Percentiles rank a stretch among this genome's conserved stretches.
These are phyloP conservation scores for Tolypocladium sp. DNA, from an alignment of 2,329 filamentous ascomycete genomes.

Conservation along the genomic window DNA sequence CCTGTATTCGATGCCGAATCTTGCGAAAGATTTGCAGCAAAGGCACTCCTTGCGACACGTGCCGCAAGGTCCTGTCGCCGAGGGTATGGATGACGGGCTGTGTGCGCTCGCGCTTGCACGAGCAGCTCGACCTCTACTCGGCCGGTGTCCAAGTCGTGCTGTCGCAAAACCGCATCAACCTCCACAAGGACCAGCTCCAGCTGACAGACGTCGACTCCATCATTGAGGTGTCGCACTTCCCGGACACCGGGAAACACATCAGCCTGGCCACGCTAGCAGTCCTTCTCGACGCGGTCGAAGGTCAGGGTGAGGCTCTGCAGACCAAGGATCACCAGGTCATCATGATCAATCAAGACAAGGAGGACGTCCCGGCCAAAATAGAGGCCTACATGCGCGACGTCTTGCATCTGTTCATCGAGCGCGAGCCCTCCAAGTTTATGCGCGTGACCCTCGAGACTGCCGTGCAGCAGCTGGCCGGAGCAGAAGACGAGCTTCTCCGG, in stretches of 20 bases:
- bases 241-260: slow-evolving; percentile 36
- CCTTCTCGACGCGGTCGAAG: slow-evolving; percentile 24
- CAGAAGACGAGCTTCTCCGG: slow-evolving; percentile 44
- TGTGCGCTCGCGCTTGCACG: slow-evolving; percentile 51
- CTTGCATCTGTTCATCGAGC: slow-evolving; percentile 46
- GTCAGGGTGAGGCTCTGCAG: slow-evolving; percentile 22
- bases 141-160: slow-evolving; percentile 55
- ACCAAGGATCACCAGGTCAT: slow-evolving; percentile 29
- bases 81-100: slow-evolving; percentile 58
- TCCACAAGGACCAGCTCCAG: slow-evolving; percentile 39
- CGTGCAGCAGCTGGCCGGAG: slow-evolving; percentile 32
- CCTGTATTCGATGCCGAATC: slow-evolving; percentile 57
- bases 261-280: slow-evolving; percentile 24
- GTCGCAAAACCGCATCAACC: slow-evolving; percentile 49
- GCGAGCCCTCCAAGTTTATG: slow-evolving; percentile 52
- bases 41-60: slow-evolving; percentile 54
- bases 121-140: slow-evolving; percentile 54
- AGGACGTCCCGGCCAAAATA: slow-evolving; percentile 50
- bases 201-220: slow-evolving; percentile 38
- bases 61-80: slow-evolving; percentile 52
- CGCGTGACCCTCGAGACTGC: slow-evolving; percentile 48
- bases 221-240: slow-evolving; percentile 53
- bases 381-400: slow-evolving; percentile 53
- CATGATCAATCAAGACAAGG: slow-evolving; percentile 52
- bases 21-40: slow-evolving; percentile 58